These are phyloP conservation scores for Penicillium sp. DNA, from an alignment of 2,329 filamentous ascomycete species.

Conservation along the genomic window DNA sequence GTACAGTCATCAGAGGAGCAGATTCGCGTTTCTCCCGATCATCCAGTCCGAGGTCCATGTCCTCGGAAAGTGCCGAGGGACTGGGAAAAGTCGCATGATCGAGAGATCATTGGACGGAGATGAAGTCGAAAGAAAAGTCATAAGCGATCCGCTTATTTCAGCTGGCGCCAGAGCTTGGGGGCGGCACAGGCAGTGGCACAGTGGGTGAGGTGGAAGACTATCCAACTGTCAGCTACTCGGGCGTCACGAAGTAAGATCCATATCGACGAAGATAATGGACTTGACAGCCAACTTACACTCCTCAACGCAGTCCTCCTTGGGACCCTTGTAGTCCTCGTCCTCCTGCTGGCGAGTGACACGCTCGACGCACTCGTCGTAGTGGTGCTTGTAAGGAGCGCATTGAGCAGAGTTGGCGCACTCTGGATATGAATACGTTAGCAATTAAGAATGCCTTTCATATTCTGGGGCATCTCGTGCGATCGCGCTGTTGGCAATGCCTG, in stretches of 20 bases:
- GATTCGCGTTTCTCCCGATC: slow-evolving; percentile 9
- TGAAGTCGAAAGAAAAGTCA: slow-evolving; percentile 8
- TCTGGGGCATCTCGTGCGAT: too few species aligned
- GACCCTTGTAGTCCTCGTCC: slow-evolving; percentile 63
- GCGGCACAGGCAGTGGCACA: slow-evolving; percentile 90
- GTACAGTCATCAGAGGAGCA: slow-evolving; percentile 17
- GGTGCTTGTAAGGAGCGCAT: slow-evolving; percentile 88
- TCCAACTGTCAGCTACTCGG: too few species aligned
- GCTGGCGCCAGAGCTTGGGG: slow-evolving; percentile 86
- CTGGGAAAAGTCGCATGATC: slow-evolving; percentile 3
- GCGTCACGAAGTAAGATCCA: too few species aligned
- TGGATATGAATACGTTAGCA: slow-evolving; percentile 37
- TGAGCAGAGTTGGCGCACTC: slow-evolving; percentile 83
- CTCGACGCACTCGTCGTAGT: slow-evolving; percentile 97
- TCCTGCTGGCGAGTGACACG: slow-evolving; percentile 68
- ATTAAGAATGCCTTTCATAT: not conserved
- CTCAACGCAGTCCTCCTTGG: slow-evolving; percentile 94
- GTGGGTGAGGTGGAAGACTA: slow-evolving; percentile 98
- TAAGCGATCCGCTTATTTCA: slow-evolving; percentile 63
- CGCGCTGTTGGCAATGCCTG: too few species aligned
- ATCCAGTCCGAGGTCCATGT: slow-evolving; percentile 1
- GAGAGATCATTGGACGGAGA: slow-evolving; percentile 12
- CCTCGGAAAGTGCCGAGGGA: slow-evolving; percentile 5
- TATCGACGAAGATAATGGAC: not conserved
- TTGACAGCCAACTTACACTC: slow-evolving; percentile 68